These are phyloP conservation scores for Phytophthora pisi DNA, from an alignment of 352 stramenopile genomes.

Conservation along the genomic window DNA sequence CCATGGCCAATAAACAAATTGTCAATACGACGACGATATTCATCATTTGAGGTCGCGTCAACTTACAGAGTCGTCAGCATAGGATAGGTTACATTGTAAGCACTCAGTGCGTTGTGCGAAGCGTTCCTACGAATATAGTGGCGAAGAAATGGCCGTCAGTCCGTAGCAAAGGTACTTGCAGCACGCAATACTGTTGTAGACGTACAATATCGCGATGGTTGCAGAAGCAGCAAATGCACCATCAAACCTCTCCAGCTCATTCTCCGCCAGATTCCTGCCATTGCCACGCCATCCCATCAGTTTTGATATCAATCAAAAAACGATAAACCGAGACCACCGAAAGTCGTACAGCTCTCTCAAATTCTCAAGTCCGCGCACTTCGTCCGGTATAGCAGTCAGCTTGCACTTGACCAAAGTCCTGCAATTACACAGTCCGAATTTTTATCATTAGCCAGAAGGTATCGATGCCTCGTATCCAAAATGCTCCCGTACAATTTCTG, in stretches of 20 bases:
- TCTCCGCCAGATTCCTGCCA: constrained; percentile 55
- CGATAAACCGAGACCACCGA: background rate
- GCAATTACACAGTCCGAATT: background rate
- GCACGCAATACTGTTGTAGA: constrained; percentile 1
- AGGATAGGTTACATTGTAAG: constrained; percentile 47
- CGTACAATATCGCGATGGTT: constrained; percentile 51
- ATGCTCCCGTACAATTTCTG: constrained; percentile 48
- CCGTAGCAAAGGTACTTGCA: background rate
- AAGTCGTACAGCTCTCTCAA: constrained; percentile 51
- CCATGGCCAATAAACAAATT: constrained; percentile 2
- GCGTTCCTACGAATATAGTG: constrained; percentile 42
- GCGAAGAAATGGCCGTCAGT: background rate
- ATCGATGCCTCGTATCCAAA: background rate
- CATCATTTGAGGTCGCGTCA: background rate
- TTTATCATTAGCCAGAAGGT: background rate
- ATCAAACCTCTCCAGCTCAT: constrained; percentile 44
- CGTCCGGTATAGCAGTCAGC: constrained; percentile 41
- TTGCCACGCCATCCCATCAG: background rate
- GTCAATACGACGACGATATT: background rate
- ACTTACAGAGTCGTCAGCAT: constrained; percentile 50
- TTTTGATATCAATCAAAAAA: background rate
- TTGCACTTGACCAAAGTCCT: constrained; percentile 62
- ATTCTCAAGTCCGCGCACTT: constrained; percentile 46
- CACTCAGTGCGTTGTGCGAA: constrained; percentile 49
- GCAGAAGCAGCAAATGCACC: constrained; percentile 35